Conservation (phyloP, 345 rosid genomes). For the Triadica sebifera region DNA sequence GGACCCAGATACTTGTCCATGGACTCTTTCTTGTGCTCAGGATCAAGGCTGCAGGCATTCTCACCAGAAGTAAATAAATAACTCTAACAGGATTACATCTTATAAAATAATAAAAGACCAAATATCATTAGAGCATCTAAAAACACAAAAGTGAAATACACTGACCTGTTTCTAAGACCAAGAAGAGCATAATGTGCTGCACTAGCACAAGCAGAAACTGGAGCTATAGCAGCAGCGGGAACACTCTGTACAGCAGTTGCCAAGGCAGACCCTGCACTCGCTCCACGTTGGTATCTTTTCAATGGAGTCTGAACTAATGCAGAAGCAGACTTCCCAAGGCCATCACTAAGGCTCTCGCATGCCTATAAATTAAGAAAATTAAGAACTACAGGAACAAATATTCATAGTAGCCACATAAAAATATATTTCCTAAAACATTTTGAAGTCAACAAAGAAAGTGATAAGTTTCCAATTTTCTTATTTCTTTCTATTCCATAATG, state of each 20-base stretch:
- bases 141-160: neutral
- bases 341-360: slow-evolving; percentile 75
- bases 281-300: slow-evolving; percentile 79
- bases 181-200: slow-evolving; percentile 79
- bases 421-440: neutral
- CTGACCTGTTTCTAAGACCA: slow-evolving; percentile 87
- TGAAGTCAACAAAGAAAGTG: neutral
- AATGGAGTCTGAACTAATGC: slow-evolving; percentile 80
- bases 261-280: slow-evolving; percentile 76
- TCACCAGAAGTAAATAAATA: slow-evolving; percentile 14
- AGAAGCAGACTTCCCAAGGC: slow-evolving; percentile 84
- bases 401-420: neutral
- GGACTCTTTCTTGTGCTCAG: slow-evolving; percentile 93
- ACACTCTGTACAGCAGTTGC: slow-evolving; percentile 73
- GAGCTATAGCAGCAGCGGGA: slow-evolving; percentile 95
- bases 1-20: slow-evolving; percentile 94
- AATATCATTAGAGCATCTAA: neutral
- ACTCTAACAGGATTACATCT: neutral
- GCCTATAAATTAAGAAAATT: slow-evolving; percentile 53
- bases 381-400: neutral
- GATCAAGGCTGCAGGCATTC: slow-evolving; percentile 78
- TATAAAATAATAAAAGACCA: neutral
- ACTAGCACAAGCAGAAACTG: slow-evolving; percentile 79
- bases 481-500: neutral
- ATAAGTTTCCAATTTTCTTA: neutral